Percentiles rank a stretch among this genome's conserved stretches.
These are phyloP conservation scores for Rhytidiadelphus loreus DNA, from an alignment of 225 moss, liverwort and hornwort species.

Conservation along the genomic window DNA sequence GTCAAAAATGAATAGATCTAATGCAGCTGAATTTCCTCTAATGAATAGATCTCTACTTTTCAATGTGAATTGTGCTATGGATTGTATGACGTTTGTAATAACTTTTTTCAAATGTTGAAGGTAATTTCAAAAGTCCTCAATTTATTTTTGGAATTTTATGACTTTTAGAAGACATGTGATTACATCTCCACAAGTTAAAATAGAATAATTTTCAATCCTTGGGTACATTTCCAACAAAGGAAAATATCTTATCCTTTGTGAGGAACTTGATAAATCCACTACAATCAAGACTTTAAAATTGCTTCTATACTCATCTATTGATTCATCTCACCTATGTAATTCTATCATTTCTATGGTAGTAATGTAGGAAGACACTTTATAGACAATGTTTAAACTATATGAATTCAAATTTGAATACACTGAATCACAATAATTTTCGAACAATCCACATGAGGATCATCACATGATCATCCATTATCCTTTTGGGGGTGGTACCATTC, in stretches of 20 bases:
- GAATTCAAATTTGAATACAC: neutral
- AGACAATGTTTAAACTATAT: neutral
- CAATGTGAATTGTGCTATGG: neutral
- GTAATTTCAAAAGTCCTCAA: neutral
- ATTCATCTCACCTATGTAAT: neutral
- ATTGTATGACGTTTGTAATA: neutral
- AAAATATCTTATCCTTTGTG: neutral
- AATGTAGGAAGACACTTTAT: fast-evolving
- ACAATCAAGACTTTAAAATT: neutral
- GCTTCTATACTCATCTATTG: neutral
- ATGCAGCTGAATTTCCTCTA: too few relatives aligned
- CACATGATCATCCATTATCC: neutral
- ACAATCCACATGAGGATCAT: fast-evolving
- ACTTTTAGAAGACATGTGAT: neutral
- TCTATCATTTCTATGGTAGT: neutral
- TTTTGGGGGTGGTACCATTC: neutral
- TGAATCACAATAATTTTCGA: neutral
- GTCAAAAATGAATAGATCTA: too few relatives aligned
- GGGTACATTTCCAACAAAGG: neutral
- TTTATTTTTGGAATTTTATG: neutral
- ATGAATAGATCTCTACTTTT: neutral
- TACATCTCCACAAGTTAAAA: neutral
- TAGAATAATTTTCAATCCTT: neutral
- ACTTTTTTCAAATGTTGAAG: neutral
- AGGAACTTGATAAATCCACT: neutral